Evolutionary conservation across 768 basidiomycete species (phyloP).

Genomic region (Tylopilus subfusipes): DNA sequence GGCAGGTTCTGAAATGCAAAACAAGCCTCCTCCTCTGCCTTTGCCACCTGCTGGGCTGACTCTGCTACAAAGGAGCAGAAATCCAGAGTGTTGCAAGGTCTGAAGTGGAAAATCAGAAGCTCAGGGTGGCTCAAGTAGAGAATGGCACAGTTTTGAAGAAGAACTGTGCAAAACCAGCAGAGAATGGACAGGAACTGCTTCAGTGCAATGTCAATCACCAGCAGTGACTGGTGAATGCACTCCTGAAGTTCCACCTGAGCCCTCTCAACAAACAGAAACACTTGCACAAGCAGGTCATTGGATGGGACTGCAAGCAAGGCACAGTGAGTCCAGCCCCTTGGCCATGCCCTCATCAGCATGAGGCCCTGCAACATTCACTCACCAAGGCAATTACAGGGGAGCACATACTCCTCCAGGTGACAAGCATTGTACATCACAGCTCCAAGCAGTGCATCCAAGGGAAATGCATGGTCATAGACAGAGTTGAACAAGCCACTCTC

Average conservation of each 20-base stretch:
- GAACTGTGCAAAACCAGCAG: conserved; percentile 21
- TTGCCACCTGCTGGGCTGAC: conserved; percentile 8
- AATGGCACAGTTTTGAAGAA: conserved; percentile 37
- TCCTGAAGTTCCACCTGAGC: not conserved
- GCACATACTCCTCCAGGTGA: too few relatives aligned
- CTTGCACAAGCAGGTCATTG: too few relatives aligned
- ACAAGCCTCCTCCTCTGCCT: conserved; percentile 8
- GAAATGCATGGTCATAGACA: conserved; percentile 16
- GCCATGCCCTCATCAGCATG: too few relatives aligned
- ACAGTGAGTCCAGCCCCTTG: too few relatives aligned
- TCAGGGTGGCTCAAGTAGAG: conserved; percentile 21
- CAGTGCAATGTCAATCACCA: conserved; percentile 14
- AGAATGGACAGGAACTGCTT: too few relatives aligned
- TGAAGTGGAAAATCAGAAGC: conserved; percentile 20
- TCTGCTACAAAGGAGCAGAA: not conserved
- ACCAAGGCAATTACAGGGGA: conserved; percentile 6
- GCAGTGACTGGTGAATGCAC: not conserved
- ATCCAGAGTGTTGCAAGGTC: conserved; percentile 25
- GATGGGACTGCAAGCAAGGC: too few relatives aligned
- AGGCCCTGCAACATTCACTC: too few relatives aligned
- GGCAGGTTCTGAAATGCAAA: conserved; percentile 26
- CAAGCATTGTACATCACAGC: conserved; percentile 27
- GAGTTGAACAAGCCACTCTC: not conserved
- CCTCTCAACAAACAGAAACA: too few relatives aligned
- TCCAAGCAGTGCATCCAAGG: too few relatives aligned